Evolutionary conservation across 2,329 filamentous ascomycete genomes (phyloP), one percentile per base, ranked within the genome.

Genomic region (Neofusicoccum sp.): DNA sequence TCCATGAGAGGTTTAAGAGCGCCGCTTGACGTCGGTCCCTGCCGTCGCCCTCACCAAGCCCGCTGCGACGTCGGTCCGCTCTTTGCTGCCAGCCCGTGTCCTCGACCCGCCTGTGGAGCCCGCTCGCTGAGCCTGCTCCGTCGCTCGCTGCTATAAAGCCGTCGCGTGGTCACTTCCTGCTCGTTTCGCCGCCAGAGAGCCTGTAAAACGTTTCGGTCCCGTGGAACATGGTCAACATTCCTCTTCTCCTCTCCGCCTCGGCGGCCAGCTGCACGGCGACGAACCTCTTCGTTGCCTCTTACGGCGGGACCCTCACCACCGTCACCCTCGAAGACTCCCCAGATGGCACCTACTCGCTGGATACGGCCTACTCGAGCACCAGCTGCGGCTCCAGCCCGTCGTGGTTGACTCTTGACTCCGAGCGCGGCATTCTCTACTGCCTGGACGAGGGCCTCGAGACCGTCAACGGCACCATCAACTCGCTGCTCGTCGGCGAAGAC

Each of bases 401-500:
- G 9, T 90, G 87, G 86, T 76, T 89, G 63, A 84, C 84, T 22
- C 78, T 87, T 22, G 83, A 87, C 70, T 73, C 78, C 63, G 69
- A 76, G 49, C 79, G 81, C 65, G 77, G 77, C 28, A 72, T 80
- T 11, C 76, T 90, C 9, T 87, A 85, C 75, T 89, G 87, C 73
- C 14, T 85, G 48, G 83, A 90, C 67, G 87, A 90, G 77, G 84
- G 81, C 28, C 74, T 82, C 48, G 71, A 72, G 28, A 71, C 70
- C 4, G 70, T 75, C n/a, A 80, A 84, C 65, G 85, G 84, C 56
- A 79, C 80, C 1, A 73, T 89, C 63, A 66, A 68, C 54, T 45
- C 54, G 33, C 36, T 48, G 41, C 59, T 16, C 8, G 76, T 77
- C 61, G 72, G 69, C 56, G 58, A 67, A 9, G 73, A 80, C 66